Base-by-base conservation (phyloP, 139 green algal species). In the Chlorella sp. region DNA sequence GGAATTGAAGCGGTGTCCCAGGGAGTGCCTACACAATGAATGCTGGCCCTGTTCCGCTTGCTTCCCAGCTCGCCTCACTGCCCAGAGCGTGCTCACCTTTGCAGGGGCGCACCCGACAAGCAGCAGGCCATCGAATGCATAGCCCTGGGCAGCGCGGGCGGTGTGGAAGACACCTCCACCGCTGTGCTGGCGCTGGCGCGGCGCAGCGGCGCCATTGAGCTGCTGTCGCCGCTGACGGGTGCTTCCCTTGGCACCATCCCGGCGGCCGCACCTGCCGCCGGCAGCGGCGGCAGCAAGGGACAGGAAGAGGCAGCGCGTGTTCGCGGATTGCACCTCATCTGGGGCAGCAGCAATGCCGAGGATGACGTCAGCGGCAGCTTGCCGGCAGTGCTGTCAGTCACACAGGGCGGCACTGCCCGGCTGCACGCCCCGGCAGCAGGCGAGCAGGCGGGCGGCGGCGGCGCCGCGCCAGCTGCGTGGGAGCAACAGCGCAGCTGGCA, bases 31-130 rank as follows among this genome's bases (percentile, higher is more conserved):
- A 30, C 65, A 8, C 13, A 19, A 74, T n/a, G n/a, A n/a, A n/a
- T n/a, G n/a, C n/a, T n/a, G n/a, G n/a, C n/a, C n/a, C n/a, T n/a
- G n/a, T n/a, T 46, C 26, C 79, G 56, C 56, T 20, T 83, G 34
- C n/a, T n/a, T n/a, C n/a, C 2, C 40, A 8, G 26, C 70, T 13
- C 73, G 30, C 0, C 20, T 75, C 67, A 48, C 32, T 40, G 32
- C n/a, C n/a, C n/a, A n/a, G n/a, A n/a, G n/a, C n/a, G n/a, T n/a
- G n/a, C n/a, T n/a, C n/a, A 7, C 38, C 73, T 38, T 6, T 41
- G 38, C 85, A 88, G 85, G 85, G 81, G 81, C 69, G 22, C 83
- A 54, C 85, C 85, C 44, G 79, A 88, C 70, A 85, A 81, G 70
- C 8, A 3, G 56, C 76, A 77, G 26, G 44, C 11, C 17, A 70